Evolutionary conservation across 306 rosid genomes (phyloP), one percentile per base, ranked within the genome.

Genomic region (Trifolium fragiferum): DNA sequence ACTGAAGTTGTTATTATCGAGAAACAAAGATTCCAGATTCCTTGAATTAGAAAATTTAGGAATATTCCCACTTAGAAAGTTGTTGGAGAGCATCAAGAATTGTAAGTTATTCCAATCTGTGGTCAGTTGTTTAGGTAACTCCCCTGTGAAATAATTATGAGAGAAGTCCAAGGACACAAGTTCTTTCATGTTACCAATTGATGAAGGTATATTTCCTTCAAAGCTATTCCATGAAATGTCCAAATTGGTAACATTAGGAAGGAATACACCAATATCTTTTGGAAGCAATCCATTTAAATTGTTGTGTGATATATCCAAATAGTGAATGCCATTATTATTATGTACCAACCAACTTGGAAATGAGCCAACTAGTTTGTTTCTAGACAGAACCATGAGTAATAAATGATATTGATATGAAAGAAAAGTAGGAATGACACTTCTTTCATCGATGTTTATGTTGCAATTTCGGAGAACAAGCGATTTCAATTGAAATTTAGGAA

Each of bases 401-500:
- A 83, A 20, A 8, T 57, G 66, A 1, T 71, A 20, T 37, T 83
- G 81, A 25, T 33, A 20, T 13, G 65, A 19, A n/a, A 82, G 77
- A 53, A 82, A 82, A n/a, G 27, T 73, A 41, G 86, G 80, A 51
- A 82, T 3, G 0, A 7, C 1, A 0, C 15, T 10, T 37, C 82
- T 25, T 14, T 13, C 6, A 5, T 16, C 21, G 40, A 13, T 54
- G 18, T 82, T 78, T 5, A 82, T 15, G 50, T 74, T 73, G 73
- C 75, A 82, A 2, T 54, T 68, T 32, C 1, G 19, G 25, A 81
- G 32, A 25, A 20, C 0, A 2, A 78, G 76, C 5, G 27, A 43
- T 16, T 25, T 72, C 15, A 82, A 67, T 13, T 77, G 79, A 78
- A 82, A 78, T 19, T 75, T 64, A 11, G 82, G 82, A 15, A 46